These are phyloP conservation scores for Alternaria arborescens DNA, from an alignment of 2,329 filamentous ascomycete genomes.

Conservation along the genomic window DNA sequence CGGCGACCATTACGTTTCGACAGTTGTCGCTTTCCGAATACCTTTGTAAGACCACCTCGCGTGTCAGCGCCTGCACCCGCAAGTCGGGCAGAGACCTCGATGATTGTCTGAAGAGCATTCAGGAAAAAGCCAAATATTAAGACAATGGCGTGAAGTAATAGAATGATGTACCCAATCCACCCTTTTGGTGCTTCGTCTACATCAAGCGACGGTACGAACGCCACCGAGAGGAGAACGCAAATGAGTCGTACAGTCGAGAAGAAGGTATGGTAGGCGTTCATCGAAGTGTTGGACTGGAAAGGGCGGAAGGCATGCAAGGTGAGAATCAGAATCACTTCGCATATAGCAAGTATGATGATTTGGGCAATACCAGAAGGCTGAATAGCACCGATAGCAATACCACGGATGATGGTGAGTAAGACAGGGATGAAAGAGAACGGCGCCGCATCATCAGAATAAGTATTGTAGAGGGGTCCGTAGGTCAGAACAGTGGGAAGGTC, in stretches of 20 bases:
- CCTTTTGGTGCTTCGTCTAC: constrained; percentile 82
- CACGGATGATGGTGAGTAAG: constrained; percentile 82
- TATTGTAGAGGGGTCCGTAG: constrained; percentile 96
- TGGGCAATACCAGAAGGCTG: constrained; percentile 94
- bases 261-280: constrained; percentile 94
- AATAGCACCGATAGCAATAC: constrained; percentile 89
- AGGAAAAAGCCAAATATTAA: constrained; percentile 92
- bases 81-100: constrained; percentile 85
- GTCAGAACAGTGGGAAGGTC: constrained; percentile 87
- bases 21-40: constrained; percentile 88
- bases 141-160: constrained; percentile 84
- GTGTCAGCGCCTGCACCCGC: constrained; percentile 81
- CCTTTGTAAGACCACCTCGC: constrained; percentile 83
- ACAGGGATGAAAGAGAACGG: constrained; percentile 89
- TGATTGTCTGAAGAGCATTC: constrained; percentile 86
- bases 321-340: constrained; percentile 88
- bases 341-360: constrained; percentile 89
- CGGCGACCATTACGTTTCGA: constrained; percentile 74
- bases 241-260: constrained; percentile 81
- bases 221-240: constrained; percentile 61
- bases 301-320: constrained; percentile 90
- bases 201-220: constrained; percentile 84
- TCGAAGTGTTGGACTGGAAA: constrained; percentile 89
- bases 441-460: constrained; percentile 91
- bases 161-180: constrained; percentile 93